Percentiles rank a stretch among this genome's conserved stretches.
These are phyloP conservation scores for Chrysoporthe cubensis DNA, from an alignment of 2,329 filamentous ascomycete species.

Conservation along the genomic window DNA sequence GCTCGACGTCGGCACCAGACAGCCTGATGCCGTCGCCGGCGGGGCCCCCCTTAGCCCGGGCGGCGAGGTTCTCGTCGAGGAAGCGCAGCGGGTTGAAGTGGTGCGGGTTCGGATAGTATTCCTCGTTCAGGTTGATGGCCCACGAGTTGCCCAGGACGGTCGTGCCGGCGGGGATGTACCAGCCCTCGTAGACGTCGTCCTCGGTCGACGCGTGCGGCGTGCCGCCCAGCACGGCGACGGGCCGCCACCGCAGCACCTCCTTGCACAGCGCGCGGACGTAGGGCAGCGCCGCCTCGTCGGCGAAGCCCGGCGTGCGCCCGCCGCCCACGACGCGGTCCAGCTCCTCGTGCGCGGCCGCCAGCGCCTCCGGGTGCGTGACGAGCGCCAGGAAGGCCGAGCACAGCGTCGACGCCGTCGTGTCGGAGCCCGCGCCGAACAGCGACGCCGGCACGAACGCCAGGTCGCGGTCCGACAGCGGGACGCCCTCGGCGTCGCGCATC, in stretches of 20 bases:
- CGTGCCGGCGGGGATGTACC: constrained; percentile 52
- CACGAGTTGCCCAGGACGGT: constrained; percentile 44
- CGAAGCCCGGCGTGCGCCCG: constrained; percentile 38
- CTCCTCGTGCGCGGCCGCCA: constrained; percentile 47
- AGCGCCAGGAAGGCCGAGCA: constrained; percentile 52
- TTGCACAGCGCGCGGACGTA: constrained; percentile 40
- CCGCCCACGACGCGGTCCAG: constrained; percentile 44
- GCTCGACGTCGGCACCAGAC: constrained; percentile 10
- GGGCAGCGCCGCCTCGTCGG: constrained; percentile 37
- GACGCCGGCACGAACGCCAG: constrained; percentile 46
- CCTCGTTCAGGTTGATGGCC: constrained; percentile 33
- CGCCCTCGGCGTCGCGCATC: constrained; percentile 38
- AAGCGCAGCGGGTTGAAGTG: constrained; percentile 32
- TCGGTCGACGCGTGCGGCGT: constrained; percentile 52
- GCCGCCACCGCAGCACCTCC: constrained; percentile 43
- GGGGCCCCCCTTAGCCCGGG: constrained; percentile 16
- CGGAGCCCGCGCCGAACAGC: constrained; percentile 52
- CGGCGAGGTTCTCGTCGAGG: constrained; percentile 27
- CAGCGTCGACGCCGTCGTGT: constrained; percentile 53
- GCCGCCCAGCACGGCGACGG: constrained; percentile 46
- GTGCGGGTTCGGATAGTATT: constrained; percentile 32
- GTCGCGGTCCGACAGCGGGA: constrained; percentile 45
- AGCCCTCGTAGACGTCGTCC: constrained; percentile 54
- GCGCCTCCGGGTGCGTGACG: constrained; percentile 48
- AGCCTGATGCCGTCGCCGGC: no score